phyloP scores from a whole-genome alignment of 768 basidiomycete species.

The Pisolithus tinctorius region DNA sequence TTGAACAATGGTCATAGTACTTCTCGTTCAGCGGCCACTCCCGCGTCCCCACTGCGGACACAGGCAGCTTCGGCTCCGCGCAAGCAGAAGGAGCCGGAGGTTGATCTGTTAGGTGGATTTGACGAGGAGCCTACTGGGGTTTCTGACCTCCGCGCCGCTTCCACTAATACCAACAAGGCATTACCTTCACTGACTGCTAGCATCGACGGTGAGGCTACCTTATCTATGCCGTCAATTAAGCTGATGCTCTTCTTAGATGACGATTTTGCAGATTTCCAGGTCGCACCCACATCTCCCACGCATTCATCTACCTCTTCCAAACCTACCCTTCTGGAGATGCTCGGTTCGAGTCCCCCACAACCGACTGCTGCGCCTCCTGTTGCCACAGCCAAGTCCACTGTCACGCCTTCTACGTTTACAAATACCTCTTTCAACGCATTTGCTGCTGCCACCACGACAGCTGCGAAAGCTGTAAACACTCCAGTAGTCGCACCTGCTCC shows the following conservation, averaged over 20 bases:
- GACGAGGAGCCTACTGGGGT: constrained; percentile 45
- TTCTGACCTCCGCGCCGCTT: constrained; percentile 4
- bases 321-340: constrained; percentile 43
- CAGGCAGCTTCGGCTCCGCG: constrained; percentile 23
- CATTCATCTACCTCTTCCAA: constrained; percentile 32
- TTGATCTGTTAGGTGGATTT: constrained; percentile 75
- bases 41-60: constrained; percentile 34
- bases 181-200: constrained; percentile 19
- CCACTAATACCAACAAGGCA: constrained; percentile 23
- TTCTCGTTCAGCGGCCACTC: constrained; percentile 27
- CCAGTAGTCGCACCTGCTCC: constrained; percentile 15
- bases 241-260: constrained; percentile 45
- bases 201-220: constrained; percentile 20
- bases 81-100: constrained; percentile 43
- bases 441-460: constrained; percentile 18
- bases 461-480: constrained; percentile 15
- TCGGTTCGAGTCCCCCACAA: constrained; percentile 29
- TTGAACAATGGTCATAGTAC: constrained; percentile 21
- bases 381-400: constrained; percentile 8
- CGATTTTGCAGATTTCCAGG: constrained; percentile 84
- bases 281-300: constrained; percentile 45
- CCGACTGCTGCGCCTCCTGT: constrained; percentile 7
- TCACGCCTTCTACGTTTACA: constrained; percentile 19
- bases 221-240: background rate
- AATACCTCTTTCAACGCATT: constrained; percentile 15